A percentile compares a stretch with the other conserved stretches of the same genome.
These are phyloP conservation scores for Erodium texanum DNA, from an alignment of 441 rosid species.

Conservation along the genomic window DNA sequence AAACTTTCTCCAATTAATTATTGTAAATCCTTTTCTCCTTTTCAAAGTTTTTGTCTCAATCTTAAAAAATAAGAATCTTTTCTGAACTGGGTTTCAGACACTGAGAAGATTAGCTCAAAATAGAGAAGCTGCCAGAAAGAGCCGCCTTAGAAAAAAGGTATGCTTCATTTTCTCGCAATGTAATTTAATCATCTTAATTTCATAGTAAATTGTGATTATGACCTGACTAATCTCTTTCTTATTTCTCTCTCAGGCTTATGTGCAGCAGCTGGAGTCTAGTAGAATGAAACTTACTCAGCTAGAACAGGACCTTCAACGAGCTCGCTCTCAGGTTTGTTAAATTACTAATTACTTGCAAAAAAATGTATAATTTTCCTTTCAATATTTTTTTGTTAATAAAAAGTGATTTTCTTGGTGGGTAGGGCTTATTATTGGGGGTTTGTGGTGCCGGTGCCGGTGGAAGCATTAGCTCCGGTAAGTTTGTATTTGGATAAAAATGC, in stretches of 20 bases:
- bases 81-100: constrained; percentile 32
- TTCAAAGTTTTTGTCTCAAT: not conserved
- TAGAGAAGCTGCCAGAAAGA: constrained; percentile 79
- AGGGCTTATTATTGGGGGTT: constrained; percentile 60
- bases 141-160: constrained; percentile 68
- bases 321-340: too few relatives aligned
- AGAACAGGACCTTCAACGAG: constrained; percentile 69
- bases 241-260: constrained; percentile 62
- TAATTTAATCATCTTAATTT: not conserved
- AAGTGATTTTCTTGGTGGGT: too few relatives aligned
- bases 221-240: not conserved
- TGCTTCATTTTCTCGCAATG: not conserved
- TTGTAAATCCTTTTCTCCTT: too few relatives aligned
- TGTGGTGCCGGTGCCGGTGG: constrained; percentile 40
- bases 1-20: too few relatives aligned
- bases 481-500: not conserved
- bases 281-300: constrained; percentile 56
- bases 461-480: constrained; percentile 75
- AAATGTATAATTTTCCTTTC: too few relatives aligned
- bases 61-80: not conserved
- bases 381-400: too few relatives aligned
- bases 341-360: too few relatives aligned
- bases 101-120: constrained; percentile 71
- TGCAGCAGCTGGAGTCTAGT: constrained; percentile 65
- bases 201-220: not conserved